phyloP scores from a whole-genome alignment of 371 early-diverging fungal genomes.

The Mucor indicus region DNA sequence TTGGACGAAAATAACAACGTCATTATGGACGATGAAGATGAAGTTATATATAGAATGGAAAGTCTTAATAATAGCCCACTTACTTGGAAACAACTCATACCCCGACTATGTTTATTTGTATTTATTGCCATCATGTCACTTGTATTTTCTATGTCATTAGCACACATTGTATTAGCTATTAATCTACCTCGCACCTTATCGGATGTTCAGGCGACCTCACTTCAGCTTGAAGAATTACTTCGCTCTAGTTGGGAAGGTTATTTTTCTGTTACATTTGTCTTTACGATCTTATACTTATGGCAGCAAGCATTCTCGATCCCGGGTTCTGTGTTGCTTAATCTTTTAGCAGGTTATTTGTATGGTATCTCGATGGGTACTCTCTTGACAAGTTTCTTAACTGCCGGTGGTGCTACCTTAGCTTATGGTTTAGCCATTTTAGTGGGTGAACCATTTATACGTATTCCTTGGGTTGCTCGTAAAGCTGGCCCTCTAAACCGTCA shows the following conservation, averaged over 20 bases:
- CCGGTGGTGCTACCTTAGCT: slow-evolving; percentile 43
- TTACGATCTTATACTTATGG: slow-evolving; percentile 48
- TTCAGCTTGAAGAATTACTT: slow-evolving; percentile 32
- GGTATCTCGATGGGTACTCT: slow-evolving; percentile 34
- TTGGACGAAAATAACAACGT: too few relatives aligned
- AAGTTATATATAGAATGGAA: slow-evolving; percentile 19
- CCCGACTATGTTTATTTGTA: slow-evolving; percentile 30
- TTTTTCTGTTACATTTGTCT: slow-evolving; percentile 33
- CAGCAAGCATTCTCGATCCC: slow-evolving; percentile 52
- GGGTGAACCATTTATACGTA: slow-evolving; percentile 43
- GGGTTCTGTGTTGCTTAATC: slow-evolving; percentile 44
- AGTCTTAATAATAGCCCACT: not conserved
- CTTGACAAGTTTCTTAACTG: slow-evolving; percentile 42
- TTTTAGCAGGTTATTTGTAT: slow-evolving; percentile 44
- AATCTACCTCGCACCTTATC: slow-evolving; percentile 38
- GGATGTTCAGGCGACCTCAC: slow-evolving; percentile 34
- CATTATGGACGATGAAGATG: slow-evolving; percentile 28
- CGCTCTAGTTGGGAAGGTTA: slow-evolving; percentile 31
- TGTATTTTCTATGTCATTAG: slow-evolving; percentile 30
- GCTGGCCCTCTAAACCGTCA: slow-evolving; percentile 30
- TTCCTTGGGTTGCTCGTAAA: slow-evolving; percentile 37
- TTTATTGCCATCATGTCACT: slow-evolving; percentile 34
- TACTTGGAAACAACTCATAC: slow-evolving; percentile 27
- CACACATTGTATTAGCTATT: slow-evolving; percentile 34
- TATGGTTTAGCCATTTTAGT: slow-evolving; percentile 39